Evolutionary conservation across 495 filamentous ascomycete species (phyloP).

Genomic region (Terfezia claveryi): DNA sequence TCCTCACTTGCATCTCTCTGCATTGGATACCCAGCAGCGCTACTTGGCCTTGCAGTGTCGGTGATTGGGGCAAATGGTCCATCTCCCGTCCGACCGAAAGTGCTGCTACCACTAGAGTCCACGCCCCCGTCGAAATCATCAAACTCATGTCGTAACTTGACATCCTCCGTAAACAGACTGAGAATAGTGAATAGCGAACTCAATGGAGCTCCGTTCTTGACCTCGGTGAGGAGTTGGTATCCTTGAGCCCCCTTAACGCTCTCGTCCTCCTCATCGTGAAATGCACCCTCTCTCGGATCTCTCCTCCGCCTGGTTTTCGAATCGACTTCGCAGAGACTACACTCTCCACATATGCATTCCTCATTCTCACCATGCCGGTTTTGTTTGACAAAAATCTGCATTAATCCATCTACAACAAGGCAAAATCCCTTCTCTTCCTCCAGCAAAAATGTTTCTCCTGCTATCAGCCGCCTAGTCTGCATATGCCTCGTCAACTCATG

Average conservation of each 20-base stretch:
- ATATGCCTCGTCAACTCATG: conserved; percentile 93
- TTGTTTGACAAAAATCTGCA: conserved; percentile 97
- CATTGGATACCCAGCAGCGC: neutral
- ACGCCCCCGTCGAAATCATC: conserved; percentile 30
- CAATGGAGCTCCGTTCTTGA: conserved; percentile 96
- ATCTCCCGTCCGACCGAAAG: conserved; percentile 7
- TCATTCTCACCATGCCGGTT: conserved; percentile 31
- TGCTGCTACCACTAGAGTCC: conserved; percentile 25
- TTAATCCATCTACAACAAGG: conserved; percentile 84
- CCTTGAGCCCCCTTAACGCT: conserved; percentile 36
- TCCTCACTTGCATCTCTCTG: neutral
- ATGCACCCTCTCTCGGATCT: conserved; percentile 21
- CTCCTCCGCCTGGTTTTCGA: neutral
- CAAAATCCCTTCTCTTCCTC: conserved; percentile 98
- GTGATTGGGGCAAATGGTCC: neutral
- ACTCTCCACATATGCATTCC: conserved; percentile 11
- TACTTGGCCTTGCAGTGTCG: neutral
- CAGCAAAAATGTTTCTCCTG: conserved; percentile 72
- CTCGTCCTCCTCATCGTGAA: conserved; percentile 46
- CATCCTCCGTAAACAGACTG: conserved; percentile 86
- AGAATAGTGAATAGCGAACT: conserved; percentile 94
- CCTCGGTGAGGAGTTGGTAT: conserved; percentile 88
- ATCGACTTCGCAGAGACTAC: conserved; percentile 7
- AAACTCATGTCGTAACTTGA: conserved; percentile 47
- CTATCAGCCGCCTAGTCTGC: conserved; percentile 90